phyloP scores from a whole-genome alignment of 768 basidiomycete species.

The Lactarius sp. region DNA sequence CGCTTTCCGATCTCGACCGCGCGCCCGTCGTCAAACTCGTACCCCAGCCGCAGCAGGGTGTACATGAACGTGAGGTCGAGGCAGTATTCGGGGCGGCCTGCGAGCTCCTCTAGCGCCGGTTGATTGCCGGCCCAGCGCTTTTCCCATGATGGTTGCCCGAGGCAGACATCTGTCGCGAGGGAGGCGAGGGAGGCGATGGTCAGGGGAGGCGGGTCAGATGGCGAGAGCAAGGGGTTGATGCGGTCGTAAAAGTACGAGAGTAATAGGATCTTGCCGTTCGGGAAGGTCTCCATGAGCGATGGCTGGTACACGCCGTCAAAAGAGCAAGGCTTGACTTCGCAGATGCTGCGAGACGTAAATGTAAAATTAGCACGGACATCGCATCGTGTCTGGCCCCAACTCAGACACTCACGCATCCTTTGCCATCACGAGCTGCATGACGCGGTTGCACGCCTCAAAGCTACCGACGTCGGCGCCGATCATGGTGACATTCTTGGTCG shows the following conservation, averaged over 20 bases:
- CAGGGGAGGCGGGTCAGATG: conserved; percentile 27
- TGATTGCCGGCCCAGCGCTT: conserved; percentile 43
- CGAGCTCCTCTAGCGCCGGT: conserved; percentile 60
- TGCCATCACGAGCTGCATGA: conserved; percentile 86
- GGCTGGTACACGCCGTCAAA: conserved; percentile 99
- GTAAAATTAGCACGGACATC: not conserved
- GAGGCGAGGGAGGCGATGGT: conserved; percentile 52
- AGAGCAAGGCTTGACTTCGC: conserved; percentile 89
- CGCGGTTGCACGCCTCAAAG: conserved; percentile 79
- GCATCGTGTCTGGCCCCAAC: too few relatives aligned
- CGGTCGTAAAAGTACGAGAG: conserved; percentile 99
- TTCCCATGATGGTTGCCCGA: conserved; percentile 57
- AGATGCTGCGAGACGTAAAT: conserved; percentile 47
- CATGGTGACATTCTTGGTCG: conserved; percentile 72
- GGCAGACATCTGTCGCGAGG: conserved; percentile 70
- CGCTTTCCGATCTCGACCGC: conserved; percentile 80
- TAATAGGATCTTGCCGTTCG: conserved; percentile 78
- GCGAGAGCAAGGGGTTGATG: conserved; percentile 64
- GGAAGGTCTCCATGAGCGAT: conserved; percentile 82
- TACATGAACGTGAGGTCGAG: conserved; percentile 96
- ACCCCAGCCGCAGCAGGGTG: conserved; percentile 77
- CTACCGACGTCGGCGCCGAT: conserved; percentile 73
- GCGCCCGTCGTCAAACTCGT: conserved; percentile 73
- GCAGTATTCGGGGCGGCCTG: conserved; percentile 88
- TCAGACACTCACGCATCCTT: conserved; percentile 76